A percentile compares a stretch with the other conserved stretches of the same genome.
Conservation (phyloP, 352 stramenopile genomes). For the Globisporangium apiculatum region DNA sequence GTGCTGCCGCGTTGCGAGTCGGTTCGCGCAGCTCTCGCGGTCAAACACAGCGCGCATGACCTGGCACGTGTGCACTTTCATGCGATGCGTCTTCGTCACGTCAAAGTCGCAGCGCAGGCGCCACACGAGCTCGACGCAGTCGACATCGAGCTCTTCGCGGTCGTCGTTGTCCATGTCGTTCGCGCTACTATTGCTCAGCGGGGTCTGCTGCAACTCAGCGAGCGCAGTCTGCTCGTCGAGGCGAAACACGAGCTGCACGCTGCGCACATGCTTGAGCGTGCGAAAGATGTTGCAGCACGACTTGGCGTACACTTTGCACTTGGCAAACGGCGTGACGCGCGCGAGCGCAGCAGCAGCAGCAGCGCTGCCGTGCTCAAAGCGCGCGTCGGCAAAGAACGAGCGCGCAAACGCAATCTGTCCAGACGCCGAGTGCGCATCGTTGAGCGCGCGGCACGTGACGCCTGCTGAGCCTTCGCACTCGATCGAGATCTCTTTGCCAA, state of each 20-base stretch:
- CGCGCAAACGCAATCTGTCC: constrained; percentile 51
- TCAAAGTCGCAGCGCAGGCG: constrained; percentile 72
- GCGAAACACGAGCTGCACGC: constrained; percentile 55
- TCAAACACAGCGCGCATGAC: constrained; percentile 80
- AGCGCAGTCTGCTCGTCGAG: constrained; percentile 31
- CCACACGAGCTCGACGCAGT: constrained; percentile 66
- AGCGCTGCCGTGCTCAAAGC: constrained; percentile 10
- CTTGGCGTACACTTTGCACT: constrained; percentile 75
- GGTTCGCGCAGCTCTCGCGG: constrained; percentile 37
- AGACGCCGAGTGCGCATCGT: constrained; percentile 80
- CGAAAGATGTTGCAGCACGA: constrained; percentile 77
- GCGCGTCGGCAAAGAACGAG: constrained; percentile 52
- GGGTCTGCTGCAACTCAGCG: constrained; percentile 13
- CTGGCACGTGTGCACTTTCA: constrained; percentile 72
- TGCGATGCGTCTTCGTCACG: constrained; percentile 83
- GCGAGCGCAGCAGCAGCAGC: not conserved
- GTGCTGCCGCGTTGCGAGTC: constrained; percentile 56
- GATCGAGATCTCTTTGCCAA: constrained; percentile 73
- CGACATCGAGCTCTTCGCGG: constrained; percentile 42
- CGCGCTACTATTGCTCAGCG: constrained; percentile 7
- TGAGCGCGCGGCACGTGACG: constrained; percentile 67
- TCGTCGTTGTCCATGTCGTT: constrained; percentile 7
- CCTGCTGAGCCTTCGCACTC: constrained; percentile 46
- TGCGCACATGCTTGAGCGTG: constrained; percentile 78
- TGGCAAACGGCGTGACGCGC: constrained; percentile 34